Conservation (phyloP, 768 basidiomycete species). For the Galerina marginata region DNA sequence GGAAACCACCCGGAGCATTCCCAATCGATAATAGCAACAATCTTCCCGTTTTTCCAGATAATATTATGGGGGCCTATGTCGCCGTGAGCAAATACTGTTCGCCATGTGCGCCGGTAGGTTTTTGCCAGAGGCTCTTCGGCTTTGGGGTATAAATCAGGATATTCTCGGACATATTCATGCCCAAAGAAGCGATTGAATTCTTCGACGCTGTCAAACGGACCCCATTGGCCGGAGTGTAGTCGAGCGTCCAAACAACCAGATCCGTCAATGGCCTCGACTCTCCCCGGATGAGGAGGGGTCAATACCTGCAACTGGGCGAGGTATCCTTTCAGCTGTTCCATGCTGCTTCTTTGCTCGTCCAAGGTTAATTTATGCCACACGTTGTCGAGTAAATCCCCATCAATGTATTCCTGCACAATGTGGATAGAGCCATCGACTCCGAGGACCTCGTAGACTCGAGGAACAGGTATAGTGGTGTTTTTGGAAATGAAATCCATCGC, state of each 20-base stretch:
- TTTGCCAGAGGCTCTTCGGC: background rate
- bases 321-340: constrained; percentile 14
- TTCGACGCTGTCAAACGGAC: constrained; percentile 8
- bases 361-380: constrained; percentile 4
- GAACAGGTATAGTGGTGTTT: constrained; percentile 29
- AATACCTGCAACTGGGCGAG: constrained; percentile 20
- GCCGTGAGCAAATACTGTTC: constrained; percentile 27
- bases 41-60: constrained; percentile 25
- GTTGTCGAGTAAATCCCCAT: constrained; percentile 10
- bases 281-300: constrained; percentile 15
- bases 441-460: constrained; percentile 21
- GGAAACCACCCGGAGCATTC: constrained; percentile 28
- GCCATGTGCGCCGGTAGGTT: constrained; percentile 5
- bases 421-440: background rate
- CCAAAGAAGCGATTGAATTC: constrained; percentile 3
- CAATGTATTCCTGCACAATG: constrained; percentile 25
- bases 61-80: constrained; percentile 30
- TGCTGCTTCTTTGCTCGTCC: background rate
- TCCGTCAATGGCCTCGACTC: constrained; percentile 15
- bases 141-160: background rate
- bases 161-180: background rate
- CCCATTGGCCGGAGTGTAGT: background rate
- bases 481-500: constrained; percentile 25
- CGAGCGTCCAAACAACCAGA: background rate
- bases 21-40: constrained; percentile 34